Conservation (phyloP, 352 stramenopile genomes). For the Blastocystis sp. region DNA sequence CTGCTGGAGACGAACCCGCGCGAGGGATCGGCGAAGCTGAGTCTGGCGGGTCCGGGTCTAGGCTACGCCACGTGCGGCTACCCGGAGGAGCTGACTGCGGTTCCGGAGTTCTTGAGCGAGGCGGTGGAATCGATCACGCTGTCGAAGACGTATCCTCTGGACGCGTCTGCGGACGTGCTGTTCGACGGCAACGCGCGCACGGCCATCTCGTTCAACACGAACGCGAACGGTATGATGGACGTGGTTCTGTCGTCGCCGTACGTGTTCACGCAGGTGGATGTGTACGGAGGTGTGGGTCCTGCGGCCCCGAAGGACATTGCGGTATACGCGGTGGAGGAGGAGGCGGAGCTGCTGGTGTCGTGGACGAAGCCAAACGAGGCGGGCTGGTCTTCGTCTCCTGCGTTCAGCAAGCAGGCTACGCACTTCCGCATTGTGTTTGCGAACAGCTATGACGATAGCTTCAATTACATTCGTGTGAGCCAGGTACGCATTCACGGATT, state of each 20-base stretch:
- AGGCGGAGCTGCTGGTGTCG: neutral
- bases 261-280: constrained; percentile 32
- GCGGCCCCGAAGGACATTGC: constrained; percentile 11
- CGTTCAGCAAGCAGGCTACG: constrained; percentile 20
- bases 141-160: constrained; percentile 25
- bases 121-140: neutral
- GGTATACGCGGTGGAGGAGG: constrained; percentile 12
- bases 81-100: constrained; percentile 27
- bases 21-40: neutral
- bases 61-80: constrained; percentile 43
- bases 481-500: constrained; percentile 26
- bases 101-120: neutral
- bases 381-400: neutral
- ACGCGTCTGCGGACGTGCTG: neutral
- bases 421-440: constrained; percentile 49
- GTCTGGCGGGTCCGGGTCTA: constrained; percentile 4
- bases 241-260: constrained; percentile 27
- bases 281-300: constrained; percentile 12
- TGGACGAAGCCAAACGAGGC: constrained; percentile 39
- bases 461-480: constrained; percentile 41
- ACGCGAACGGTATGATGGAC: constrained; percentile 12
- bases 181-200: constrained; percentile 22
- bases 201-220: constrained; percentile 7
- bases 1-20: neutral
- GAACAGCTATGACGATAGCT: constrained; percentile 20